Percentiles rank a stretch among this genome's conserved stretches.
Evolutionary conservation across 1,284 basidiomycete genomes (phyloP).

Genomic region (Meira nashicola): DNA sequence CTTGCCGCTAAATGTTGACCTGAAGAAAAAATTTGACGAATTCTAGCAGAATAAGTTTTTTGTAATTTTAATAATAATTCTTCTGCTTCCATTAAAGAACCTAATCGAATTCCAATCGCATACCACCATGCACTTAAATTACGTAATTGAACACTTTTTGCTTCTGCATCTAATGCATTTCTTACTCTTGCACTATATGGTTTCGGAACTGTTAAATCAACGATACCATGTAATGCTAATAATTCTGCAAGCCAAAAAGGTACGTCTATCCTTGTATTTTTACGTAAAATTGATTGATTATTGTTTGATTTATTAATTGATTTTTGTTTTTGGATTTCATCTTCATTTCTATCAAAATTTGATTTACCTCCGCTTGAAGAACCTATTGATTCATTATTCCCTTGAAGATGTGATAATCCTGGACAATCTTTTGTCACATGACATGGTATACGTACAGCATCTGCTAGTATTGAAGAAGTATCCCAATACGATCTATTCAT

Average conservation of each 20-base stretch:
- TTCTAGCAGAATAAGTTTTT: constrained; percentile 40
- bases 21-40: constrained; percentile 40
- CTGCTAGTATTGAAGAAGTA: constrained; percentile 41
- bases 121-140: constrained; percentile 46
- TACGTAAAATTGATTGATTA: background rate
- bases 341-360: constrained; percentile 6
- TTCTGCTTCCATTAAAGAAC: constrained; percentile 39
- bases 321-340: background rate
- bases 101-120: constrained; percentile 42
- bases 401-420: constrained; percentile 44
- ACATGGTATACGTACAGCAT: constrained; percentile 42
- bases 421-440: constrained; percentile 45
- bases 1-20: constrained; percentile 32
- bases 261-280: constrained; percentile 35
- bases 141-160: constrained; percentile 39
- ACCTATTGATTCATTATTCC: background rate
- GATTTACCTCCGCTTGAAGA: background rate
- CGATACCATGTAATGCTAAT: constrained; percentile 42
- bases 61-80: constrained; percentile 31
- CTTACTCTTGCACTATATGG: constrained; percentile 41
- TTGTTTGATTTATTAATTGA: background rate
- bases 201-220: constrained; percentile 43
- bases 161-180: constrained; percentile 42
- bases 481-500: constrained; percentile 51
- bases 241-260: constrained; percentile 50